Conservation (phyloP, 352 stramenopile species). For the Plasmopara muralis region DNA sequence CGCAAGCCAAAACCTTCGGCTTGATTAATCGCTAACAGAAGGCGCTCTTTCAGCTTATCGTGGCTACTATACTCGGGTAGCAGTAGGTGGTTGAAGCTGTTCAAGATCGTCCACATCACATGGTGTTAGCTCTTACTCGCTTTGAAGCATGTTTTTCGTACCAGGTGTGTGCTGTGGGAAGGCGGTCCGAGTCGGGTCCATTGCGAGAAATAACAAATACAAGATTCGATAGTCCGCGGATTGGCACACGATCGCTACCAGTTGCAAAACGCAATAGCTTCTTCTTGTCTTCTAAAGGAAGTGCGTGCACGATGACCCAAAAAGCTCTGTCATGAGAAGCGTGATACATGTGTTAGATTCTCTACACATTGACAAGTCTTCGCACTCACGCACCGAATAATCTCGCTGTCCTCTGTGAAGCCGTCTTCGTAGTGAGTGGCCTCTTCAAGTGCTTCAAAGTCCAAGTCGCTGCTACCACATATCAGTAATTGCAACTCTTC, state of each 20-base stretch:
- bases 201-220: constrained; percentile 84
- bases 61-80: constrained; percentile 71
- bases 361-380: no score
- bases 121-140: constrained; percentile 4
- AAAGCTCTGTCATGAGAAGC: constrained; percentile 40
- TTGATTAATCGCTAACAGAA: constrained; percentile 78
- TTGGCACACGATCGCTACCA: constrained; percentile 79
- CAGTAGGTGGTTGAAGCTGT: constrained; percentile 84
- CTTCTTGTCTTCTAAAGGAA: constrained; percentile 79
- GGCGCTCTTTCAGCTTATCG: constrained; percentile 75
- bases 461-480: constrained; percentile 63
- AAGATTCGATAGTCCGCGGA: constrained; percentile 73
- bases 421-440: constrained; percentile 73
- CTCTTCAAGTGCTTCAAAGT: constrained; percentile 73
- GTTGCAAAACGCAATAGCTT: constrained; percentile 83
- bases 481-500: constrained; percentile 75
- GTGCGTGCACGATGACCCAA: constrained; percentile 75
- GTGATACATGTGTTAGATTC: no score
- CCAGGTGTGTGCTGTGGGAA: constrained; percentile 85
- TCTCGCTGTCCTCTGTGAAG: constrained; percentile 54
- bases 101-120: background rate
- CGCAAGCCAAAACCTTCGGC: constrained; percentile 77
- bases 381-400: constrained; percentile 39
- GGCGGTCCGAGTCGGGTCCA: constrained; percentile 69
- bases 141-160: constrained; percentile 11